Evolutionary conservation across 139 green algal genomes (phyloP), one percentile per base, ranked within the genome.

Genomic region (Spirogloea muscicola): DNA sequence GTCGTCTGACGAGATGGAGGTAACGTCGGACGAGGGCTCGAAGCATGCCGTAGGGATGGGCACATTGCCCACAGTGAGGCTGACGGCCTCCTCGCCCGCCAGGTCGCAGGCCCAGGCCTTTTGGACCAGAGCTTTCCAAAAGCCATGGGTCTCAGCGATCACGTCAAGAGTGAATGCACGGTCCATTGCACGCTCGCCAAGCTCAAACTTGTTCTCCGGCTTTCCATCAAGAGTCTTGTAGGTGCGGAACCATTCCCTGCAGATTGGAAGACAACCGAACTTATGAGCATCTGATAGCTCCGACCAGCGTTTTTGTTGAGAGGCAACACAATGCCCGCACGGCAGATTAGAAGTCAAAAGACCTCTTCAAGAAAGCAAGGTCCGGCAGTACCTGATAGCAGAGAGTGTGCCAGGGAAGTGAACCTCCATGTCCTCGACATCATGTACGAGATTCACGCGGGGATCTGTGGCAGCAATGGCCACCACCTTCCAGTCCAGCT

Each of bases 181-280:
- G 4, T 49, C 37, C 68, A 66, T 34, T 38, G 52, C 16, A 71
- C 91, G 89, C 87, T 91, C 84, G 75, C 95, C 75, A 66, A 89
- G 95, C 66, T 91, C 93, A 77, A 95, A 98, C 68, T 86, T 86
- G 86, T 97, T 98, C 34, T 82, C 77, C 33, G 89, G 88, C 90
- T 97, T 97, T 84, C 93, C 93, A 71, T 97, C 93, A 41, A 93
- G 91, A 16, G 89, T 96, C 87, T 98, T 98, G 90, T 98, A 98
- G 82, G 96, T 92, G 16, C 91, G 84, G 91, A 97, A 98, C 93
- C 93, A 98, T 62, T 88, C 86, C 44, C 89, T 73, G 59, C 55
- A 64, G 46, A 55, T 31, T 55, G 46, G 21, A 21, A n/a, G n/a
- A n/a, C n/a, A n/a, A n/a, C n/a, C n/a, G n/a, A n/a, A n/a, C n/a